Conservation (phyloP, 176 grass and related monocot species). For the Calamus simplicifolius region DNA sequence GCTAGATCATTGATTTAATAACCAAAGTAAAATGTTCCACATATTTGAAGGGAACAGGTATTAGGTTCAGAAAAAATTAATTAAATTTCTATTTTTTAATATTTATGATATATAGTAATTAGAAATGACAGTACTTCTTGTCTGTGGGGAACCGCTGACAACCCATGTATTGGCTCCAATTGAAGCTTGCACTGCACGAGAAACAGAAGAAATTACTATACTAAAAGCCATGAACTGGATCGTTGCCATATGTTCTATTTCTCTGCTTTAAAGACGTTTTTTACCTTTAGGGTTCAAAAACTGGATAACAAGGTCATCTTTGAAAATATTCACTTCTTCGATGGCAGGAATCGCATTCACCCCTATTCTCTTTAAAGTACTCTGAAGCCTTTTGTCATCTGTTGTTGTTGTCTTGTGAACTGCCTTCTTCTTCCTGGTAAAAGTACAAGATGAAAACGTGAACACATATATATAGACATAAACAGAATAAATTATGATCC, state of each 20-base stretch:
- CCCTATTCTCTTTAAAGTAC: conserved; percentile 93
- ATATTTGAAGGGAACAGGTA: too few species aligned
- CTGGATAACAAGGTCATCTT: conserved; percentile 94
- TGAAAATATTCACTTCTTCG: conserved; percentile 99
- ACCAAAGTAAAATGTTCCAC: too few species aligned
- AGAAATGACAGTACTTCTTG: conserved; percentile 52
- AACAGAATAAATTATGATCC: neutral
- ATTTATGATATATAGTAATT: neutral
- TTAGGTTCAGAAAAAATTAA: too few species aligned
- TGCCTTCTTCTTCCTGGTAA: conserved; percentile 89
- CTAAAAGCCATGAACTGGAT: too few species aligned
- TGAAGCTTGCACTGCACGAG: conserved; percentile 82
- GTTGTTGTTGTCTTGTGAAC: conserved; percentile 85
- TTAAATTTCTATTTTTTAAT: neutral
- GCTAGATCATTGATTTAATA: too few species aligned
- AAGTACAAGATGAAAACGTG: neutral
- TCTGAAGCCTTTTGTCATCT: conserved; percentile 93
- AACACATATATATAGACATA: neutral
- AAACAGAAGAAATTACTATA: neutral
- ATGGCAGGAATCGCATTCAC: conserved; percentile 94
- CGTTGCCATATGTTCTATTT: too few species aligned
- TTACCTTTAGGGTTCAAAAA: conserved; percentile 92
- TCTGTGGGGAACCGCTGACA: conserved; percentile 88
- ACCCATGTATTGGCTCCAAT: conserved; percentile 99
- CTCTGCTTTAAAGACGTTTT: too few species aligned